These are phyloP conservation scores for Rhinocladiella similis DNA, from an alignment of 2,329 filamentous ascomycete genomes.

Conservation along the genomic window DNA sequence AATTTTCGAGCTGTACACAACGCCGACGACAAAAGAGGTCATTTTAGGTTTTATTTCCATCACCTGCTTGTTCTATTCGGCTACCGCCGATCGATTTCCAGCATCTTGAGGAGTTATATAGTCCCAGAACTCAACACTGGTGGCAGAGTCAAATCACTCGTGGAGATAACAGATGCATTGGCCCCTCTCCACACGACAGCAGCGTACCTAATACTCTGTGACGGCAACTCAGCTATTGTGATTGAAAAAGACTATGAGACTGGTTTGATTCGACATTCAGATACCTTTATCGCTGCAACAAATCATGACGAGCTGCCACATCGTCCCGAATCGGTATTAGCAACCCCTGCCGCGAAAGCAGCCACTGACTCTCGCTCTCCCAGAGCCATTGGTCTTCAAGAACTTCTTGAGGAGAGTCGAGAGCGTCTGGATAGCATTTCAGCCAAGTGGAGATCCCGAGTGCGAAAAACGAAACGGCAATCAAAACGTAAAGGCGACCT, in stretches of 20 bases:
- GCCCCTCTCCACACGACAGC: conserved; percentile 49
- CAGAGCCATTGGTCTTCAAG: conserved; percentile 23
- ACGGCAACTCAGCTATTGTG: conserved; percentile 48
- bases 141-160: conserved; percentile 20
- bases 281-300: conserved; percentile 56
- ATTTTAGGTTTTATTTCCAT: conserved; percentile 49
- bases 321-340: conserved; percentile 23
- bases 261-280: conserved; percentile 47
- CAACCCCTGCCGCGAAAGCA: conserved; percentile 17
- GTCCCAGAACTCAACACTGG: conserved; percentile 10
- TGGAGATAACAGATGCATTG: conserved; percentile 26
- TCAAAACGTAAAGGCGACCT: background rate
- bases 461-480: conserved; percentile 12
- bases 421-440: conserved; percentile 23
- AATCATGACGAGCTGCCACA: conserved; percentile 53
- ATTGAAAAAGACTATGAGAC: conserved; percentile 58
- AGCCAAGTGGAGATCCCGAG: conserved; percentile 18
- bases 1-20: conserved; percentile 52
- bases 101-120: conserved; percentile 43
- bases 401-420: conserved; percentile 23
- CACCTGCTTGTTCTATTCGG: conserved; percentile 57
- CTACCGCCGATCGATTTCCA: conserved; percentile 54
- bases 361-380: background rate
- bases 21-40: conserved; percentile 35
- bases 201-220: conserved; percentile 59